Conservation (phyloP, 257 asterid genomes). For the Salvia rosmarinus region DNA sequence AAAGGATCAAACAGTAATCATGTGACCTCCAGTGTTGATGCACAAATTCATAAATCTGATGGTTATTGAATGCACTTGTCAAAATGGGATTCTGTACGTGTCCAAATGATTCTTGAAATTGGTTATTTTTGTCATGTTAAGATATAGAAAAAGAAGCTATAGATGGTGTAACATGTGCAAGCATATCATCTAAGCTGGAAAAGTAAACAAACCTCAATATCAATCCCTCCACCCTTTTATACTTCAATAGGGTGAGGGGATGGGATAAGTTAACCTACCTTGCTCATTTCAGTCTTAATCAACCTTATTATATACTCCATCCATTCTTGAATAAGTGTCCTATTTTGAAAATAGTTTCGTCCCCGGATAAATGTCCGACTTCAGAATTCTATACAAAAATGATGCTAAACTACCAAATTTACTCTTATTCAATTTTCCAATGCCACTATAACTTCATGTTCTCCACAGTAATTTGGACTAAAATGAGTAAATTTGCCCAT, state of each 20-base stretch:
- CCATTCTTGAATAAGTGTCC: too few relatives aligned
- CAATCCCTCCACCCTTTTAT: not conserved
- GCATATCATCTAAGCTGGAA: not conserved
- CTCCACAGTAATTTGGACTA: too few relatives aligned
- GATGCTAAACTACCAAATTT: too few relatives aligned
- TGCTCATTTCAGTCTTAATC: not conserved
- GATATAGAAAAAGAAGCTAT: not conserved
- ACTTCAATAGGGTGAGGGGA: not conserved
- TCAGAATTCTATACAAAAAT: too few relatives aligned
- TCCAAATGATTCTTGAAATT: not conserved
- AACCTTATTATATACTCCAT: too few relatives aligned
- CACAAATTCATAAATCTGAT: slow-evolving; percentile 15
- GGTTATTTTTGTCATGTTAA: not conserved
- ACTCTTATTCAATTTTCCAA: too few relatives aligned
- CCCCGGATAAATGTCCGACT: too few relatives aligned
- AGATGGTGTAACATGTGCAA: slow-evolving; percentile 4
- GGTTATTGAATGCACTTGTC: not conserved
- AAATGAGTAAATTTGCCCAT: too few relatives aligned
- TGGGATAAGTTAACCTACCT: not conserved
- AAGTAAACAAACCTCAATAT: not conserved
- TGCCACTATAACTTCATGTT: too few relatives aligned
- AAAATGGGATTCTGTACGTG: not conserved
- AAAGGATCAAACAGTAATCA: not conserved
- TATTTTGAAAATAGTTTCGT: too few relatives aligned
- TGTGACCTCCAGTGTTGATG: not conserved